Evolutionary conservation across 179 eudicot species (phyloP).

Genomic region (Drosera spatulata): DNA sequence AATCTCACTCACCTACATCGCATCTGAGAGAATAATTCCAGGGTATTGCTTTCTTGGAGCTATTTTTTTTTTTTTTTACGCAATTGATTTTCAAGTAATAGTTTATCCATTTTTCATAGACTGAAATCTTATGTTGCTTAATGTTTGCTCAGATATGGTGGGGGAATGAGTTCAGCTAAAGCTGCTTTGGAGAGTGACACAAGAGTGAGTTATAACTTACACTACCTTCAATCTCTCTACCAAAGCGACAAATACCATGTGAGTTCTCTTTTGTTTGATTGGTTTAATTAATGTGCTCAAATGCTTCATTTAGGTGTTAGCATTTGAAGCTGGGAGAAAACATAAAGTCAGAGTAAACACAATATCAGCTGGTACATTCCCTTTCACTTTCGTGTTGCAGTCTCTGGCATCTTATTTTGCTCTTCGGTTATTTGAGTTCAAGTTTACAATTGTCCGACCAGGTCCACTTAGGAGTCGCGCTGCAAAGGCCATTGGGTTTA

Average conservation of each 20-base stretch:
- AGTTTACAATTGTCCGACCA: slow-evolving; percentile 8
- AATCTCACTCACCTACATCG: slow-evolving; percentile 88
- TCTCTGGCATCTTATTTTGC: neutral
- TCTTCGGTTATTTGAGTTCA: neutral
- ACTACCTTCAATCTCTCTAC: neutral
- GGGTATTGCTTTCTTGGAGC: slow-evolving; percentile 34
- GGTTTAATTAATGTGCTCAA: neutral
- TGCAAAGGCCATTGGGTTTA: slow-evolving; percentile 94
- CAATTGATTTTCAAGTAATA: neutral
- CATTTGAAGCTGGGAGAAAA: slow-evolving; percentile 97
- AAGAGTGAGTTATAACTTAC: slow-evolving; percentile 30
- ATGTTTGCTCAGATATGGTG: slow-evolving; percentile 60
- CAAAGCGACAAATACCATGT: too few relatives aligned
- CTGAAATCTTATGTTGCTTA: slow-evolving; percentile 1
- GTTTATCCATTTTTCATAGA: neutral
- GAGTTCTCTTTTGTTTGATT: neutral
- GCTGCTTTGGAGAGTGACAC: slow-evolving; percentile 98
- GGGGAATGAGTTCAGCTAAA: slow-evolving; percentile 99
- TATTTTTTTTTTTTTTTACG: neutral
- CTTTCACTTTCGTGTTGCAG: slow-evolving; percentile 1
- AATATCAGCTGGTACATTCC: slow-evolving; percentile 76
- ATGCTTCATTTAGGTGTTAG: slow-evolving; percentile 52
- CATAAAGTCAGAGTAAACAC: slow-evolving; percentile 81
- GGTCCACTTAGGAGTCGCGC: slow-evolving; percentile 98
- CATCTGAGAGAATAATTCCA: slow-evolving; percentile 93